phyloP scores from a whole-genome alignment of 768 basidiomycete genomes.

The Boletus insuetus region DNA sequence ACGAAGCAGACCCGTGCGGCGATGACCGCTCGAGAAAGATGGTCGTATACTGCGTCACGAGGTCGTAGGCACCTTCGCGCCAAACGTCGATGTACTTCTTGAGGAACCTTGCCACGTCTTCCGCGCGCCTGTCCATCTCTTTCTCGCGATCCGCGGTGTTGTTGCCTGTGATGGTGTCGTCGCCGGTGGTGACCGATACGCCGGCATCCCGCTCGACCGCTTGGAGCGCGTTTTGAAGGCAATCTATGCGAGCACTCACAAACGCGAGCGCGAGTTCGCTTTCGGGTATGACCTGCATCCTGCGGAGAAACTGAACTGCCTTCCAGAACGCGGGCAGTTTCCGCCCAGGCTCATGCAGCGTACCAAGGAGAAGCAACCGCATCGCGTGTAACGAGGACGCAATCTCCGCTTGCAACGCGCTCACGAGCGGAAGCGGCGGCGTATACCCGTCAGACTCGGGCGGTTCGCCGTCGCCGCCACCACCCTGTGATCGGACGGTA shows the following conservation, averaged over 20 bases:
- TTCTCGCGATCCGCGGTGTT: conserved; percentile 35
- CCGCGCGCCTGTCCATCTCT: conserved; percentile 58
- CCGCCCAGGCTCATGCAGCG: conserved; percentile 75
- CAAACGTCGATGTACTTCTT: conserved; percentile 88
- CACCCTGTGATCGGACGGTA: conserved; percentile 34
- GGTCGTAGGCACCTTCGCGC: conserved; percentile 90
- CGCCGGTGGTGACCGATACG: conserved; percentile 29
- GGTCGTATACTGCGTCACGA: conserved; percentile 84
- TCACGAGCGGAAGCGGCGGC: conserved; percentile 24
- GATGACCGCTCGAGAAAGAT: conserved; percentile 78
- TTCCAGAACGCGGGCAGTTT: conserved; percentile 91
- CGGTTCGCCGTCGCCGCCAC: conserved; percentile 24
- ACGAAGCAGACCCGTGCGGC: conserved; percentile 22
- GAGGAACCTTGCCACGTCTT: conserved; percentile 74
- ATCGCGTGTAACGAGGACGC: conserved; percentile 63
- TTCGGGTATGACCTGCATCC: conserved; percentile 74
- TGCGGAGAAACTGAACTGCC: conserved; percentile 80
- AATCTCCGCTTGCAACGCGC: conserved; percentile 64
- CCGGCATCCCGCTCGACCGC: conserved; percentile 44
- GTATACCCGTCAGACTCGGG: conserved; percentile 43
- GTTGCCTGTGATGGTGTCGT: conserved; percentile 13
- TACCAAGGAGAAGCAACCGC: conserved; percentile 72
- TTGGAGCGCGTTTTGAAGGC: conserved; percentile 58
- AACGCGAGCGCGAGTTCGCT: conserved; percentile 83
- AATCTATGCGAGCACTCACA: conserved; percentile 66